Percentiles rank a stretch among this genome's conserved stretches.
phyloP scores from a whole-genome alignment of 306 rosid genomes.

The Lupinus albus region DNA sequence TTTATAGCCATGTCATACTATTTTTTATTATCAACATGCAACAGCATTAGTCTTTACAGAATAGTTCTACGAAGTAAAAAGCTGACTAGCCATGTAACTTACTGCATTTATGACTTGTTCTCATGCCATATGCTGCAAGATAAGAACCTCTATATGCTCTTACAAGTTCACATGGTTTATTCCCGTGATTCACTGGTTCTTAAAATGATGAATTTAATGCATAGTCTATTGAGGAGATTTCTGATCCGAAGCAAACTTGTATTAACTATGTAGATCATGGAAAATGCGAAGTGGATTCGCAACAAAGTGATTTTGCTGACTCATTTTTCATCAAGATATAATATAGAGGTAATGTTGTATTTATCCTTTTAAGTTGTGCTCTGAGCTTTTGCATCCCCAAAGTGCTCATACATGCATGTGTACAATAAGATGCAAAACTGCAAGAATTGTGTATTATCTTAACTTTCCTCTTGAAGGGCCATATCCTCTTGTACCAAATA shows the following conservation, averaged over 20 bases:
- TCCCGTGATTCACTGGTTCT: conserved; percentile 6
- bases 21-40: neutral
- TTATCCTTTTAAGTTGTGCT: neutral
- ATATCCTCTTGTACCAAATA: neutral
- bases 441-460: conserved; percentile 1
- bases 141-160: conserved; percentile 23
- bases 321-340: conserved; percentile 93
- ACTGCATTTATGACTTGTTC: conserved; percentile 20
- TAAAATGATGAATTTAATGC: conserved; percentile 7
- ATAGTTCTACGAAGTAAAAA: conserved; percentile 12
- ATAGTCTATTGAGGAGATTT: conserved; percentile 21
- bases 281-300: conserved; percentile 87
- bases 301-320: conserved; percentile 86
- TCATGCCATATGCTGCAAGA: neutral
- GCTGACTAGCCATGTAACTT: conserved; percentile 13
- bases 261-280: conserved; percentile 61
- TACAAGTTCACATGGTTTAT: neutral
- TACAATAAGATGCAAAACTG: conserved; percentile 14
- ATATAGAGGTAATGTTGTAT: conserved; percentile 67
- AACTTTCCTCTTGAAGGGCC: neutral
- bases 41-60: conserved; percentile 8
- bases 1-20: conserved; percentile 10
- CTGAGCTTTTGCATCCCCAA: conserved; percentile 16
- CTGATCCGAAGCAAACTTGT: conserved; percentile 18
- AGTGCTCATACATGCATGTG: neutral